A percentile compares a stretch with the other conserved stretches of the same genome.
Evolutionary conservation across 208 protist genomes (phyloP).

Genomic region (Leishmania martiniquensis): DNA sequence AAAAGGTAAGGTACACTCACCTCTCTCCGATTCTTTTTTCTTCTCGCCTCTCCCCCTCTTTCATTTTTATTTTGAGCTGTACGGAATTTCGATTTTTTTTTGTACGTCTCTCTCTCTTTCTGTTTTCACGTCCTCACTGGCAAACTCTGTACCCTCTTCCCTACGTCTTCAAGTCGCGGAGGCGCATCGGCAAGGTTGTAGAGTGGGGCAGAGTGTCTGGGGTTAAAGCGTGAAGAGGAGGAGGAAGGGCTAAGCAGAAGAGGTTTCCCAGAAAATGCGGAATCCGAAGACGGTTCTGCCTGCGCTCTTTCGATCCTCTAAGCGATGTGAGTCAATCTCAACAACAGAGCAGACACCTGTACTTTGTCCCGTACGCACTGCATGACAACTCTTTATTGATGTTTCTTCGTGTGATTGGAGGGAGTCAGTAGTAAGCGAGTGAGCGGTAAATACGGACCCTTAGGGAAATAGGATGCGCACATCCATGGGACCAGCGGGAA

Average conservation of each 20-base stretch:
- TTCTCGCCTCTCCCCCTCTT: background rate
- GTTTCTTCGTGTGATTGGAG: background rate
- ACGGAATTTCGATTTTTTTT: background rate
- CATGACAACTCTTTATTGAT: background rate
- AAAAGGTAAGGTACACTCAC: too few relatives aligned
- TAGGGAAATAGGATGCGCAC: background rate
- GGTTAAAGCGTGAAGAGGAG: background rate
- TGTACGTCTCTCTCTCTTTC: background rate
- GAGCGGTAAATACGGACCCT: background rate
- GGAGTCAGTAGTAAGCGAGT: background rate
- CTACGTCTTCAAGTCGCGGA: background rate
- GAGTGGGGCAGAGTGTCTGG: background rate
- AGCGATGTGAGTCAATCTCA: background rate
- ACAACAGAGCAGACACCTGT: background rate
- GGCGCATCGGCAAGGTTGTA: background rate
- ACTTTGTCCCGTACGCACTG: background rate
- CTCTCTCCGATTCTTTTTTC: too few relatives aligned
- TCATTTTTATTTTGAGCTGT: background rate
- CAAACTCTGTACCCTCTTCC: background rate
- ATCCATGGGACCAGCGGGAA: background rate
- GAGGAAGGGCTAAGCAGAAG: background rate
- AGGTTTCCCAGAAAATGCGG: background rate
- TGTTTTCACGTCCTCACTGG: background rate
- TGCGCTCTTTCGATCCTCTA: background rate
- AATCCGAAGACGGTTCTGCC: background rate